Evolutionary conservation across 208 protist species (phyloP), one percentile per base, ranked within the genome.

Genomic region (Acanthamoeba triangularis): DNA sequence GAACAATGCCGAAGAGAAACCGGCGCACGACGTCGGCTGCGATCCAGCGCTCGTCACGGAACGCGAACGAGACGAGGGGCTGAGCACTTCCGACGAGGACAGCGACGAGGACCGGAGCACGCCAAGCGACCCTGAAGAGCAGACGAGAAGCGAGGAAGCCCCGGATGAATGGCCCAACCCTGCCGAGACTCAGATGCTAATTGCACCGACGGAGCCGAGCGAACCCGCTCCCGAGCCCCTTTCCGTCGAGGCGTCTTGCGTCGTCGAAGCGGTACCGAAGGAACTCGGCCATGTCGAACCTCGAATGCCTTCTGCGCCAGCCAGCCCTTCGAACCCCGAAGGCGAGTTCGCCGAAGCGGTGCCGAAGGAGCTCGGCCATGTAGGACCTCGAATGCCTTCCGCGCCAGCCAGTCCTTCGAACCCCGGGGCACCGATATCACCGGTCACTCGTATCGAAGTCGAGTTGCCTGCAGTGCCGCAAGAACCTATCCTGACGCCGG

Each of bases 151-250:
- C 41, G 76, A 47, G 7, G 35, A 54, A 11, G 76, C 23, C 35
- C 3, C 76, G 18, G 76, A 84, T 10, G 76, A 84, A n/a, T 84
- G 76, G 76, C 76, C 76, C 6, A 84, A 84, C 28, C 76, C 76
- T 33, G 76, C 76, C 8, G 76, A 84, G n/a, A 41, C 25, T 54
- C 33, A 69, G n/a, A 28, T 16, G 63, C 33, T 28, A 5, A 28
- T 28, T 30, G 25, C 30, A 33, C 67, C 41, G 2, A 16, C 76
- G n/a, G 41, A 84, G 33, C 35, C n/a, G 13, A 20, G 16, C 23
- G 76, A 54, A 84, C 41, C 41, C 0, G 25, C 16, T 18, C 37
- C 35, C 18, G 41, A 44, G 8, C 76, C 23, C 1, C 76, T 54
- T 52, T 52, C 47, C 76, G 76, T 25, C 6, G 72, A 80, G 25